Evolutionary conservation across 2,329 filamentous ascomycete genomes (phyloP).

Genomic region (Paecilomyces niveus): DNA sequence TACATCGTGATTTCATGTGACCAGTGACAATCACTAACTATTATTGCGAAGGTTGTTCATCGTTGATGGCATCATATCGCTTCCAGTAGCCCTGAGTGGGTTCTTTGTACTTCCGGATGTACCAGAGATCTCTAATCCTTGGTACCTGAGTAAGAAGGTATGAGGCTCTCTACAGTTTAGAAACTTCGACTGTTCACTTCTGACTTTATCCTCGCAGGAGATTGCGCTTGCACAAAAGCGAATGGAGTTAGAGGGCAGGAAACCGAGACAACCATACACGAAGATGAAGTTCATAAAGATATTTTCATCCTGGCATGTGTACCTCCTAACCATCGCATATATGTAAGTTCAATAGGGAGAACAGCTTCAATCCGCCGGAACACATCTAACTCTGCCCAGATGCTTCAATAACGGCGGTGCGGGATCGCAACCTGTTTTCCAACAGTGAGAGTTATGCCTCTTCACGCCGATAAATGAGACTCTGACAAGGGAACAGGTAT

Average conservation of each 20-base stretch:
- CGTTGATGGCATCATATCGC: constrained; percentile 47
- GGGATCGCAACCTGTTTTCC: constrained; percentile 50
- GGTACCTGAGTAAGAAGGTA: constrained; percentile 39
- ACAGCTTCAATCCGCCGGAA: neutral
- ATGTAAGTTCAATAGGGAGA: constrained; percentile 28
- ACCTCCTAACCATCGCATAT: constrained; percentile 51
- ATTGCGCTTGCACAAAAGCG: constrained; percentile 40
- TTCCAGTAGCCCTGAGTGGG: constrained; percentile 45
- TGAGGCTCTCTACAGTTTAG: neutral
- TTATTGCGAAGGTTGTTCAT: constrained; percentile 39
- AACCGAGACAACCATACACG: constrained; percentile 40
- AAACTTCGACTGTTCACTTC: neutral
- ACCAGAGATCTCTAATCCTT: constrained; percentile 44
- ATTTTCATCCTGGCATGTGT: constrained; percentile 59
- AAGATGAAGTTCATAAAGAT: constrained; percentile 52
- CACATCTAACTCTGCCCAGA: constrained; percentile 11
- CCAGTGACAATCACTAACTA: neutral
- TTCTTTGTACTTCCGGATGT: constrained; percentile 45
- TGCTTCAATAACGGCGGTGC: constrained; percentile 56
- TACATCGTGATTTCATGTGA: neutral
- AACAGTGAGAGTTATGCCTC: constrained; percentile 25
- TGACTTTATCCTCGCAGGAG: constrained; percentile 22
- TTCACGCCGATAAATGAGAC: neutral
- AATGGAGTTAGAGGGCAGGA: constrained; percentile 45
- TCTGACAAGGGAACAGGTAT: constrained; percentile 13